These are phyloP conservation scores for Penicillium coprophilum DNA, from an alignment of 495 filamentous ascomycete species.

Conservation along the genomic window DNA sequence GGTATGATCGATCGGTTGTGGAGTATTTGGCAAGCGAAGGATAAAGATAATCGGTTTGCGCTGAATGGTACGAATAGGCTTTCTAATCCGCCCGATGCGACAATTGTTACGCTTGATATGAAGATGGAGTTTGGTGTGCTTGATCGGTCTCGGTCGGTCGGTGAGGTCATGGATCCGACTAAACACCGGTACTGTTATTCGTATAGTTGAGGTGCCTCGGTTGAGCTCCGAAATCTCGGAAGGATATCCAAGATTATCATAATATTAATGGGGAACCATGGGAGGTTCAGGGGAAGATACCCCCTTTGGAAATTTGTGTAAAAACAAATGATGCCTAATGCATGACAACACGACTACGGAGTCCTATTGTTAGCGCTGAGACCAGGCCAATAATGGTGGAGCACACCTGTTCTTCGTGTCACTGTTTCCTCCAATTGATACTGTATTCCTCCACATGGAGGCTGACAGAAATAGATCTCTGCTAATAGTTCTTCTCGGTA, in stretches of 20 bases:
- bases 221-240: no score
- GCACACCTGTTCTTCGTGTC: background rate
- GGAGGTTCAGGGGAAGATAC: background rate
- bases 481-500: background rate
- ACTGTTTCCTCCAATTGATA: no score
- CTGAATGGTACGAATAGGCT: constrained; percentile 31
- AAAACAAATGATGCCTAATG: constrained; percentile 2
- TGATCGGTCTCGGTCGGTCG: constrained; percentile 20
- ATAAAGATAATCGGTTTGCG: constrained; percentile 19
- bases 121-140: constrained; percentile 32
- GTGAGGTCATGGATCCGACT: constrained; percentile 30
- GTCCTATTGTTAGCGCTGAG: constrained; percentile 12
- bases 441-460: no score
- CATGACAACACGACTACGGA: constrained; percentile 12
- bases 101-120: constrained; percentile 25
- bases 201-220: constrained; percentile 11
- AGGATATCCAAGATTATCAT: no score
- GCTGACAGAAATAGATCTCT: no score
- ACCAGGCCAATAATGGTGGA: constrained; percentile 12
- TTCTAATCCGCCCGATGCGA: constrained; percentile 25
- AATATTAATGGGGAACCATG: background rate
- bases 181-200: constrained; percentile 24
- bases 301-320: background rate
- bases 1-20: constrained; percentile 57
- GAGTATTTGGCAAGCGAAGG: constrained; percentile 53